Base-by-base conservation (phyloP, 805 yeast genomes). In the Saitoella complicata region DNA sequence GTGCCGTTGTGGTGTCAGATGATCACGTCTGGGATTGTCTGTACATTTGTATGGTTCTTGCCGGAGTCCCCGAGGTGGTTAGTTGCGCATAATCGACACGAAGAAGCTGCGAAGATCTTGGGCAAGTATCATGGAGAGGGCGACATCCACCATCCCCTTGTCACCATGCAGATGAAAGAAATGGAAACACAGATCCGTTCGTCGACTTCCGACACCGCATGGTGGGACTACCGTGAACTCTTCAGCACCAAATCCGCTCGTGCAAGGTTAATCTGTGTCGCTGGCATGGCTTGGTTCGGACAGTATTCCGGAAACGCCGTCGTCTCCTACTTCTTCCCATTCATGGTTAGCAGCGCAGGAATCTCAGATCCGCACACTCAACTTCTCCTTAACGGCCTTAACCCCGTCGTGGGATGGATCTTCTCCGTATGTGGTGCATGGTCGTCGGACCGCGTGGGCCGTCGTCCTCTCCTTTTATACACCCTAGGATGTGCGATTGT, bases 51-150 rank as follows among this genome's bases (percentile, higher is more conserved):
- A 32, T 61, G 38, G 39, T 55, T 59, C 39, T 62, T 69, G 44
- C 77, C 77, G 10, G 76, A 71, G 53, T 64, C 70, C 9, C 75
- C 76, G 47, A 60, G 76, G 8, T 71, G 47, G 52, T 62, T 62
- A 39, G 53, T 70, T 41, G 57, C 66, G 12, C 63, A 62, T 47
- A 71, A 69, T 9, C 59, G 65, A 45, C 46, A 56, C 41, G 70
- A 63, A 4, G 59, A 70, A 47, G 78, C 77, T 10, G 58, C 62
- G 48, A 52, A 46, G 0, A 54, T 72, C 35, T 63, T 73, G 52
- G 46, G 55, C 32, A 65, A 63, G 41, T 57, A 58, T 52, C 71
- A 71, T 55, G 68, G 64, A 46, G 71, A 69, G 45, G 58, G 65
- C 43, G 61, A 61, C 29, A 51, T 51, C 11, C 61, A 61, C 39